Evolutionary conservation across 352 stramenopile genomes (phyloP).

Genomic region (Pythium brachiatum): DNA sequence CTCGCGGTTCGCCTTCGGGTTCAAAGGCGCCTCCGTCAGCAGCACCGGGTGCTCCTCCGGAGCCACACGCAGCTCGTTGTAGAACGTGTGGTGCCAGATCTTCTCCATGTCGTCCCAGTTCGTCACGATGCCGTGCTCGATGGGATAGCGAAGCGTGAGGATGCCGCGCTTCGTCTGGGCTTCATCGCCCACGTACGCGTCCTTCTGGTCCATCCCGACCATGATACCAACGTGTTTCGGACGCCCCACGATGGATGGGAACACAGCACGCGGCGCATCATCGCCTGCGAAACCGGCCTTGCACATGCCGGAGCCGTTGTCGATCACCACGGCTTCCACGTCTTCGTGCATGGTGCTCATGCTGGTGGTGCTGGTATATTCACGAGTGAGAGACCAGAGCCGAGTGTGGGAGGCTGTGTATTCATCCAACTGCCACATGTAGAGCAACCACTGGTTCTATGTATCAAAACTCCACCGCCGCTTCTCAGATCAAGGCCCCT

Average conservation of each 20-base stretch:
- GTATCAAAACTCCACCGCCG: constrained; percentile 6
- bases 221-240: constrained; percentile 97
- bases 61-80: constrained; percentile 95
- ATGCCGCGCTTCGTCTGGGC: constrained; percentile 92
- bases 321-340: constrained; percentile 78
- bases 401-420: background rate
- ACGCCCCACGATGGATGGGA: constrained; percentile 95
- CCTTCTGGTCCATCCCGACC: constrained; percentile 97
- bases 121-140: constrained; percentile 99
- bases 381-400: background rate
- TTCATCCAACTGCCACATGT: constrained; percentile 9
- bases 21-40: constrained; percentile 93
- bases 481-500: background rate
- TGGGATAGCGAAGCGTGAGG: constrained; percentile 94
- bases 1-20: constrained; percentile 92
- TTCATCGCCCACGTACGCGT: constrained; percentile 93
- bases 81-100: constrained; percentile 99
- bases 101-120: constrained; percentile 99
- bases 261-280: constrained; percentile 95
- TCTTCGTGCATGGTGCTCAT: constrained; percentile 54
- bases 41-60: constrained; percentile 97
- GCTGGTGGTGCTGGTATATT: background rate
- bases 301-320: constrained; percentile 99
- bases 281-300: constrained; percentile 98
- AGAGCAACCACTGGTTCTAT: background rate